These are phyloP conservation scores for Cordyceps fumosorosea DNA, from an alignment of 2,329 filamentous ascomycete genomes.

Conservation along the genomic window DNA sequence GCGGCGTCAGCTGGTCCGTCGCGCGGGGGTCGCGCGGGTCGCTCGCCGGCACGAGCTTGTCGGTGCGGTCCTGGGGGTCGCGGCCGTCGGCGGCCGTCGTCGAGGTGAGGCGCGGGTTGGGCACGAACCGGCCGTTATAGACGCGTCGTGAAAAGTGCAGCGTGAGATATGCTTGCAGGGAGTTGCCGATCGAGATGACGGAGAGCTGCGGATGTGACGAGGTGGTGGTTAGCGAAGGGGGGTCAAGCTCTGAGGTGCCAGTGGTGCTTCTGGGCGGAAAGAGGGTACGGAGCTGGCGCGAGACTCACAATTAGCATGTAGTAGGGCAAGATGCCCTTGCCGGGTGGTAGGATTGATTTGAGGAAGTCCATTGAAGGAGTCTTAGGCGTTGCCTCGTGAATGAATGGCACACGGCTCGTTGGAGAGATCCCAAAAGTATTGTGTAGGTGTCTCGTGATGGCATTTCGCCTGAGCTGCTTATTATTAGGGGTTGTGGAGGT, in stretches of 20 bases:
- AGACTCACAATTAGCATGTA: slow-evolving; percentile 50
- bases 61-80: slow-evolving; percentile 12
- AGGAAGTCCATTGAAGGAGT: slow-evolving; percentile 37
- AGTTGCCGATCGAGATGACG: slow-evolving; percentile 75
- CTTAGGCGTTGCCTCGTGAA: neutral
- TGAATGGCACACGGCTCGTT: neutral
- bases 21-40: slow-evolving; percentile 36
- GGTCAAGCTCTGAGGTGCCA: neutral
- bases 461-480: too few relatives aligned
- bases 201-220: slow-evolving; percentile 55
- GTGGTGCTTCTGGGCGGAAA: neutral
- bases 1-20: slow-evolving; percentile 60
- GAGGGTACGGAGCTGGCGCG: neutral
- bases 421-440: neutral
- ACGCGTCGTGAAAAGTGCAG: slow-evolving; percentile 78
- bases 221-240: neutral
- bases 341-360: slow-evolving; percentile 38
- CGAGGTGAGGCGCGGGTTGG: slow-evolving; percentile 39
- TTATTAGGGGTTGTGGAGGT: too few relatives aligned
- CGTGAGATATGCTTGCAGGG: slow-evolving; percentile 74
- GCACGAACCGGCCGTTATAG: slow-evolving; percentile 63
- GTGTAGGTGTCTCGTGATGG: neutral
- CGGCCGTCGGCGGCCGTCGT: slow-evolving; percentile 21
- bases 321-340: slow-evolving; percentile 50
- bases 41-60: slow-evolving; percentile 12